Evolutionary conservation across 495 filamentous ascomycete species (phyloP).

Genomic region (Pyrenula aspistea): DNA sequence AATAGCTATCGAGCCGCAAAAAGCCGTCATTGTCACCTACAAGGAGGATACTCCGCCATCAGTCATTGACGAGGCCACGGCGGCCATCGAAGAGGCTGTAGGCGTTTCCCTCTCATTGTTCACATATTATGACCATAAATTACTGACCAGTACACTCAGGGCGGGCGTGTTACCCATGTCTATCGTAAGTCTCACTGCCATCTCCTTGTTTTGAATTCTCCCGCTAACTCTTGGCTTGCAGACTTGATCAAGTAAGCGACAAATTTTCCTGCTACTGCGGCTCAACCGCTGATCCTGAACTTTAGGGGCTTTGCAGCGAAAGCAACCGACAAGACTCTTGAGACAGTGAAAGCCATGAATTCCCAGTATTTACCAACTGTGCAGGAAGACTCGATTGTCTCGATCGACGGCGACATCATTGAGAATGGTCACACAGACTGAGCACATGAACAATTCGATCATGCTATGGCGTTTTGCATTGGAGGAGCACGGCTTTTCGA

Average conservation of each 20-base stretch:
- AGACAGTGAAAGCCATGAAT: slow-evolving; percentile 55
- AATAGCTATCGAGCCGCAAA: slow-evolving; percentile 45
- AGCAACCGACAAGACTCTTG: slow-evolving; percentile 52
- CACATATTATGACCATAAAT: background rate
- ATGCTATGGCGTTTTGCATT: background rate
- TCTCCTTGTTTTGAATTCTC: background rate
- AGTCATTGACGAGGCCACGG: slow-evolving; percentile 56
- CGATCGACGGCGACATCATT: slow-evolving; percentile 19
- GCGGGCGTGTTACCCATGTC: slow-evolving; percentile 40
- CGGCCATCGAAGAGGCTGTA: slow-evolving; percentile 55
- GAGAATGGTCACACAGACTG: background rate
- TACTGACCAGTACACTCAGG: slow-evolving; percentile 16
- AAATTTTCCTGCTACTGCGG: too few species aligned
- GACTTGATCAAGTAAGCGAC: slow-evolving; percentile 37
- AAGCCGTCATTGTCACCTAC: slow-evolving; percentile 70
- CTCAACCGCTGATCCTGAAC: too few species aligned
- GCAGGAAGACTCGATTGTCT: slow-evolving; percentile 63
- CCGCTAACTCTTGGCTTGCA: slow-evolving; percentile 9
- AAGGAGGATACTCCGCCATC: slow-evolving; percentile 57
- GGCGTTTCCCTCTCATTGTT: slow-evolving; percentile 18
- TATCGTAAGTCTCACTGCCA: slow-evolving; percentile 28
- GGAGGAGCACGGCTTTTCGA: background rate
- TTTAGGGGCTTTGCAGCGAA: slow-evolving; percentile 71
- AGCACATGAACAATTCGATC: slow-evolving; percentile 2
- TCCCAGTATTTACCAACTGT: slow-evolving; percentile 52